Percentiles rank a stretch among this genome's conserved stretches.
Evolutionary conservation across 495 filamentous ascomycete species (phyloP).

Genomic region (Daldinia childiae): DNA sequence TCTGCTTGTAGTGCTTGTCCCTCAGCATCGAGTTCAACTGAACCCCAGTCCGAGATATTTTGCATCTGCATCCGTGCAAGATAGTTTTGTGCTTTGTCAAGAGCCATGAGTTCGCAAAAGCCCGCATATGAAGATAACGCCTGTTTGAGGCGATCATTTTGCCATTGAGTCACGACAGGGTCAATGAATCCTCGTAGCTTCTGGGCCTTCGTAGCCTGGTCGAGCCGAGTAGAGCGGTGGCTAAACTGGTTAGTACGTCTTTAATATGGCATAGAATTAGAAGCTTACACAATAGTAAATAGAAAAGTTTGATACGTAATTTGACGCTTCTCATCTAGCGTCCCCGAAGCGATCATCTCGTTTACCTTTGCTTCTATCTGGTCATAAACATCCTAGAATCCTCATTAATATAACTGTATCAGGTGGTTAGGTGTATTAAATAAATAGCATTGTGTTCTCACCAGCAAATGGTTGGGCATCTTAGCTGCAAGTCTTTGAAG

Average conservation of each 20-base stretch:
- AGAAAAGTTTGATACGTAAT: conserved; percentile 77
- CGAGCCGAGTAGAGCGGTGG: conserved; percentile 82
- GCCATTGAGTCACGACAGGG: conserved; percentile 84
- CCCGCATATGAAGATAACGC: conserved; percentile 78
- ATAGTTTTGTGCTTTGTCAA: conserved; percentile 83
- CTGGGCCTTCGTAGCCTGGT: conserved; percentile 67
- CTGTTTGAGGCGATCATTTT: conserved; percentile 70
- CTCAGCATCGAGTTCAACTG: conserved; percentile 76
- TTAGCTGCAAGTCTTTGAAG: conserved; percentile 87
- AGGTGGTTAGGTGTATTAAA: background rate
- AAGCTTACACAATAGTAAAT: conserved; percentile 84
- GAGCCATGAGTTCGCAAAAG: conserved; percentile 81
- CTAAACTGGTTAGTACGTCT: conserved; percentile 47
- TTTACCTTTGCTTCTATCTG: conserved; percentile 83
- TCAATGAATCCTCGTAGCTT: conserved; percentile 78
- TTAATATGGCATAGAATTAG: background rate
- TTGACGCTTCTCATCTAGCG: conserved; percentile 76
- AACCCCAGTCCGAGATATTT: conserved; percentile 83
- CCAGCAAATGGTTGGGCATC: conserved; percentile 87
- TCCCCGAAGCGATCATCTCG: conserved; percentile 77
- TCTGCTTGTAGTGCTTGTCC: conserved; percentile 80
- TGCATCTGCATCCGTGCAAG: conserved; percentile 76
- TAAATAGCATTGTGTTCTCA: conserved; percentile 46
- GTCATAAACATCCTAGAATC: conserved; percentile 77
- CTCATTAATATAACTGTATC: conserved; percentile 28